A percentile compares a stretch with the other conserved stretches of the same genome.
These are phyloP conservation scores for Bipolaris bicolor DNA, from an alignment of 2,329 filamentous ascomycete genomes.

Conservation along the genomic window DNA sequence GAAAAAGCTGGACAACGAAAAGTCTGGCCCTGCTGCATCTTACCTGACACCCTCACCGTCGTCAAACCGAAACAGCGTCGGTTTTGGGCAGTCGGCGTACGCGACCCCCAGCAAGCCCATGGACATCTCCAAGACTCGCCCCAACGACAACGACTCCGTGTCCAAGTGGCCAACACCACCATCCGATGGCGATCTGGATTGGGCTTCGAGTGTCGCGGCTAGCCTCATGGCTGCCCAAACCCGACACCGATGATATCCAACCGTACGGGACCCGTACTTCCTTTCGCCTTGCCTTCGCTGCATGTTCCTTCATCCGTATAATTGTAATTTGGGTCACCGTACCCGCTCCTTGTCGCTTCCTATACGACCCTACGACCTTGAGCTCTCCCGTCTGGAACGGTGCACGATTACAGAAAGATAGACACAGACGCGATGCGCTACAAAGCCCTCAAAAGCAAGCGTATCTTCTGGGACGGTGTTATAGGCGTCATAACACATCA, in stretches of 20 bases:
- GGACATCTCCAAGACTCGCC: conserved; percentile 60
- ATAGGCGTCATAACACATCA: conserved; percentile 29
- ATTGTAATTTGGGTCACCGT: conserved; percentile 42
- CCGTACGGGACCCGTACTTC: conserved; percentile 19
- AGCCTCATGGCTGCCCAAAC: conserved; percentile 61
- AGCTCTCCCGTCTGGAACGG: conserved; percentile 49
- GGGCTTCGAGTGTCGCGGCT: conserved; percentile 81
- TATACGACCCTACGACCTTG: conserved; percentile 44
- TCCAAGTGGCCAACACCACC: conserved; percentile 94
- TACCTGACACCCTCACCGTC: conserved; percentile 79
- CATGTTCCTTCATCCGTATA: conserved; percentile 36
- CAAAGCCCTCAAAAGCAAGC: conserved; percentile 33
- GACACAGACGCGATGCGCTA: conserved; percentile 27
- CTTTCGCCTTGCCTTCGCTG: conserved; percentile 33
- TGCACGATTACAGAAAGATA: conserved; percentile 37
- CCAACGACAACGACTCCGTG: conserved; percentile 55
- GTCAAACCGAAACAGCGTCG: conserved; percentile 77
- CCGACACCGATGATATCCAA: conserved; percentile 41
- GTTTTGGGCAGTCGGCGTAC: conserved; percentile 71
- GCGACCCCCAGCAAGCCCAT: conserved; percentile 72
- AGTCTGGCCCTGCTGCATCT: conserved; percentile 63
- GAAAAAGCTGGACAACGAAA: conserved; percentile 66
- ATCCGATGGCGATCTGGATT: conserved; percentile 84
- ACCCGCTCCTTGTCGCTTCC: conserved; percentile 37
- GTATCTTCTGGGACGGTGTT: conserved; percentile 39